Conservation (phyloP, 169 alveolate species). For the Plasmodium yoelii region DNA sequence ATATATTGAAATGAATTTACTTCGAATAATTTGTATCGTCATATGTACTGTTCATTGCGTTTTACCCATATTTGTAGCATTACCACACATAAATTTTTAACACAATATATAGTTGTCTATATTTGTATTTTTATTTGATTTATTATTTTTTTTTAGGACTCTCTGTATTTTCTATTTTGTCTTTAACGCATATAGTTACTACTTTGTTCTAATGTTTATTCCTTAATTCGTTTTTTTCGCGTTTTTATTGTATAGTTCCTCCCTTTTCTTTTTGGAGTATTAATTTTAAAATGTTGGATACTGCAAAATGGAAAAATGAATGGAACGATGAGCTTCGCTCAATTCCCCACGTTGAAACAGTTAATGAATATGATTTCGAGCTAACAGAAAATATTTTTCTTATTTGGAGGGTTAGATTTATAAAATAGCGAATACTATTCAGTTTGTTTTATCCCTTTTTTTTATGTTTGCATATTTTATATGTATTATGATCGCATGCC, state of each 20-base stretch:
- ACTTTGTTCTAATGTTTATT: neutral
- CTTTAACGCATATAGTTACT: neutral
- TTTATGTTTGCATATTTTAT: neutral
- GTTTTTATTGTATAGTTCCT: neutral
- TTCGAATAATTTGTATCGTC: neutral
- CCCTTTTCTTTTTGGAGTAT: neutral
- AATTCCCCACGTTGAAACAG: slow-evolving; percentile 66
- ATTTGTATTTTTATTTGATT: neutral
- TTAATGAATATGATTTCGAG: slow-evolving; percentile 43
- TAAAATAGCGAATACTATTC: neutral
- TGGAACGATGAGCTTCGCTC: slow-evolving; percentile 76
- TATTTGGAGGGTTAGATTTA: slow-evolving; percentile 63
- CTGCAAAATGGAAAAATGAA: slow-evolving; percentile 48
- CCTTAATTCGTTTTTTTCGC: neutral
- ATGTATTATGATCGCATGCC: neutral
- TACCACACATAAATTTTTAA: too few species aligned
- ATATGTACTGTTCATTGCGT: too few species aligned
- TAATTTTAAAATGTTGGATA: slow-evolving; percentile 26
- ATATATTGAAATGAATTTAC: slow-evolving; percentile 3
- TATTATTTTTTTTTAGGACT: neutral
- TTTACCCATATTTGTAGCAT: too few species aligned
- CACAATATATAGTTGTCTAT: neutral
- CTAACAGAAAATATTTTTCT: slow-evolving; percentile 75
- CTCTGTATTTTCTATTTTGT: neutral
- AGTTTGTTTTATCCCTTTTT: neutral